phyloP scores from a whole-genome alignment of 495 filamentous ascomycete genomes.

The Aspergillus diversus region DNA sequence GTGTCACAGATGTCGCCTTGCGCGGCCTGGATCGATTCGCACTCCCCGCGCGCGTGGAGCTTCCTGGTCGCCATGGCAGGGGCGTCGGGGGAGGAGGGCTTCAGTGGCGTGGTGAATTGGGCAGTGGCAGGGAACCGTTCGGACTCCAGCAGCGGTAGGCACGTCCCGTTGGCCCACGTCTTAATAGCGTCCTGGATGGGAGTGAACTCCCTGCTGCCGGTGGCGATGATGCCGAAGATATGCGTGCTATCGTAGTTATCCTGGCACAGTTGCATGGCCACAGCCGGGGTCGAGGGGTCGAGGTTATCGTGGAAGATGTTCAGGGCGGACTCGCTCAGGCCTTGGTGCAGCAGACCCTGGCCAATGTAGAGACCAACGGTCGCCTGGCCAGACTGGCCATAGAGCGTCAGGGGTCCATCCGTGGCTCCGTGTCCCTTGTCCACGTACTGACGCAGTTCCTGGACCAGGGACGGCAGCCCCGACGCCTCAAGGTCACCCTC shows the following conservation, averaged over 20 bases:
- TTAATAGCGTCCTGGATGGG: slow-evolving; percentile 36
- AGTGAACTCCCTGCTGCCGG: slow-evolving; percentile 36
- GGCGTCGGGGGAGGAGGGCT: not conserved
- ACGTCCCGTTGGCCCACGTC: slow-evolving; percentile 38
- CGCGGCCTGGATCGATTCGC: slow-evolving; percentile 4
- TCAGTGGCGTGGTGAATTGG: not conserved
- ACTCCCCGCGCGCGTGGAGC: not conserved
- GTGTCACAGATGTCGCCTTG: not conserved
- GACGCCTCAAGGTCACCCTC: slow-evolving; percentile 20
- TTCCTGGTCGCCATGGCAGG: not conserved
- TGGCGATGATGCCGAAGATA: slow-evolving; percentile 39
- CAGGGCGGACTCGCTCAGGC: slow-evolving; percentile 28
- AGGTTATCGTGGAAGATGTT: slow-evolving; percentile 23
- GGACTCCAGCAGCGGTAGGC: slow-evolving; percentile 29
- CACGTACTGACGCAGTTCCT: slow-evolving; percentile 32
- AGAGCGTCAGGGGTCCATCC: slow-evolving; percentile 24
- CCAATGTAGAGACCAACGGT: slow-evolving; percentile 33
- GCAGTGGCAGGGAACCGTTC: slow-evolving; percentile 24
- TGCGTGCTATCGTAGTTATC: slow-evolving; percentile 28
- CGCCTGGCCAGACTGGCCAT: slow-evolving; percentile 24
- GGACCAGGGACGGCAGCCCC: slow-evolving; percentile 23
- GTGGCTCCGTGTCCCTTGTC: slow-evolving; percentile 23
- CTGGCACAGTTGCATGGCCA: slow-evolving; percentile 45
- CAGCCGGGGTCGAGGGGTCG: slow-evolving; percentile 16
- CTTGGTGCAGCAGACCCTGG: slow-evolving; percentile 33